Percentiles rank a stretch among this genome's conserved stretches.
Conservation (phyloP, 2,329 filamentous ascomycete genomes). For the Penicillium paneum region DNA sequence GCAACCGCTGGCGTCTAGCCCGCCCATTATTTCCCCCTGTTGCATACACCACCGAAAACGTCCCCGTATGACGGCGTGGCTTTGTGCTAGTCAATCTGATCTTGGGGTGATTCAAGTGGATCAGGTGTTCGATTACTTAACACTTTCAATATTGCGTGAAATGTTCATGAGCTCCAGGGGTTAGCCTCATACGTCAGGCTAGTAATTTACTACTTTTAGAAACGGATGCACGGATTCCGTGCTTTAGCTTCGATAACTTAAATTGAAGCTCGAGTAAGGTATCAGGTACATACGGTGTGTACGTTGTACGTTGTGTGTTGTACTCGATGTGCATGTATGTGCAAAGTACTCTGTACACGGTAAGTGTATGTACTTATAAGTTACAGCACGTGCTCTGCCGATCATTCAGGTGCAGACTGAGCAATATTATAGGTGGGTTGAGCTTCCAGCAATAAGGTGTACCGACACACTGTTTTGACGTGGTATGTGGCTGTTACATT, state of each 20-base stretch:
- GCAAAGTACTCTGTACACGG: neutral
- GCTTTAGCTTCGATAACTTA: slow-evolving; percentile 3
- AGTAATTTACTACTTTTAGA: neutral
- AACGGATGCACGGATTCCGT: neutral
- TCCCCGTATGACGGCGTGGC: slow-evolving; percentile 7
- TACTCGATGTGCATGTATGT: neutral
- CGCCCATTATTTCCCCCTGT: neutral
- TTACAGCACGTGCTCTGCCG: slow-evolving; percentile 5
- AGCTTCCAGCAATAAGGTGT: slow-evolving; percentile 17
- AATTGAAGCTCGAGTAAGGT: neutral
- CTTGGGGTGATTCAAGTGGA: neutral
- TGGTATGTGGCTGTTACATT: neutral
- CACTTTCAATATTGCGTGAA: neutral
- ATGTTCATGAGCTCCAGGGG: no score
- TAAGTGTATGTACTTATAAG: neutral
- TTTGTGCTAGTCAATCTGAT: neutral
- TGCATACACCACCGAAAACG: neutral
- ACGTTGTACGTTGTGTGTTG: neutral
- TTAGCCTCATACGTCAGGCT: neutral
- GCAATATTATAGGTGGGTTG: slow-evolving; percentile 17
- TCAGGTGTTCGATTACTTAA: neutral
- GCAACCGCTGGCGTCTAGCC: neutral
- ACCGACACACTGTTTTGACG: neutral
- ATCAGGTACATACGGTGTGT: neutral
- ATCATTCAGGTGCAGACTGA: neutral